Evolutionary conservation across 2,329 filamentous ascomycete genomes (phyloP).

Genomic region (Apiospora aurea): DNA sequence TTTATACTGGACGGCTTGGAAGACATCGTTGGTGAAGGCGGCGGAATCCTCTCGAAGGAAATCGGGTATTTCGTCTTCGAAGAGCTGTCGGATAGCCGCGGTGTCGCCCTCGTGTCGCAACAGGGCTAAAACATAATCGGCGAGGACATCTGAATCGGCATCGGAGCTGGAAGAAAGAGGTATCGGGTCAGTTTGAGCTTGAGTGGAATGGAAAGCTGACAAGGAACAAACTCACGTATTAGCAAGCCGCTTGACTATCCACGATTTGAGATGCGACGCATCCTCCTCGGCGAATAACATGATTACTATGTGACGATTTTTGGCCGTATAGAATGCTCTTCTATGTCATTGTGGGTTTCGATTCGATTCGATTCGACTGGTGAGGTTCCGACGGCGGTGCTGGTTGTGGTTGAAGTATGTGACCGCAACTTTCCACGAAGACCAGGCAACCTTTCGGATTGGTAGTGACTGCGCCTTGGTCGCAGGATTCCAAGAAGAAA

Average conservation of each 20-base stretch:
- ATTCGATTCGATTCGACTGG: neutral
- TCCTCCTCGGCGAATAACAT: conserved; percentile 72
- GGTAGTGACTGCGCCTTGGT: neutral
- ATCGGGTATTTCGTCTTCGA: conserved; percentile 75
- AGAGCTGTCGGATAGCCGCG: conserved; percentile 70
- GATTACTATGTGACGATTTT: conserved; percentile 30
- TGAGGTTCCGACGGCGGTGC: neutral
- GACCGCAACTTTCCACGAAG: neutral
- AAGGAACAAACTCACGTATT: conserved; percentile 64
- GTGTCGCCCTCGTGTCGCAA: conserved; percentile 73
- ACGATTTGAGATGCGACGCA: conserved; percentile 71
- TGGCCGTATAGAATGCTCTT: neutral
- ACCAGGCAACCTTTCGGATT: neutral
- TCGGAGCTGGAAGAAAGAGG: conserved; percentile 65
- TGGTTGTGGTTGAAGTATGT: neutral
- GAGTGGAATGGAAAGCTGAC: neutral
- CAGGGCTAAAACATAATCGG: conserved; percentile 83
- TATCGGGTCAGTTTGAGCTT: conserved; percentile 25
- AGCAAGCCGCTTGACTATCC: conserved; percentile 80
- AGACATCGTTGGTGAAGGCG: conserved; percentile 74
- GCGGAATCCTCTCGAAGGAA: conserved; percentile 74
- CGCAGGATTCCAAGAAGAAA: neutral
- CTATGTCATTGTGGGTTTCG: neutral
- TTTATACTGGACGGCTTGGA: conserved; percentile 68
- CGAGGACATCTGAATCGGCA: conserved; percentile 81